A percentile compares a stretch with the other conserved stretches of the same genome.
Evolutionary conservation across 495 filamentous ascomycete species (phyloP).

Genomic region (Annulohypoxylon bovei): DNA sequence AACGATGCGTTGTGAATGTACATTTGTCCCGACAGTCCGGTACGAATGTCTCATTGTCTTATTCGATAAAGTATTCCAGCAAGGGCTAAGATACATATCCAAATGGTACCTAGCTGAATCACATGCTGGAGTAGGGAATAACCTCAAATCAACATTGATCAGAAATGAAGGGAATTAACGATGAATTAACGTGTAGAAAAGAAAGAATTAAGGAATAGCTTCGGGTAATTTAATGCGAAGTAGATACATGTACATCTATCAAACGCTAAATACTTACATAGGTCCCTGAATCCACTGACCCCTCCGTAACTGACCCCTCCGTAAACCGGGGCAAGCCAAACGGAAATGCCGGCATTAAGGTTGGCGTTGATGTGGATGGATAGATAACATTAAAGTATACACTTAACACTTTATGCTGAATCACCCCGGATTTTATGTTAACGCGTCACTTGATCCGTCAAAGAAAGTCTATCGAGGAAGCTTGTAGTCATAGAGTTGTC

Average conservation of each 20-base stretch:
- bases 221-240: neutral
- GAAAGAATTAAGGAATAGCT: neutral
- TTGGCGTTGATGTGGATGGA: neutral
- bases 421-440: neutral
- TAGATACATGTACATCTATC: too few species aligned
- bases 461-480: neutral
- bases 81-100: neutral
- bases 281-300: conserved; percentile 4
- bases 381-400: neutral
- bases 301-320: neutral
- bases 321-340: conserved; percentile 5
- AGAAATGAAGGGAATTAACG: neutral
- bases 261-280: neutral
- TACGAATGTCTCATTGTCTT: neutral
- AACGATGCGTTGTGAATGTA: neutral
- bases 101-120: neutral
- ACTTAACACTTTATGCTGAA: neutral
- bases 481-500: too few species aligned
- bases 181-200: neutral
- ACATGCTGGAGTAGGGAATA: neutral
- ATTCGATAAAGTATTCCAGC: neutral
- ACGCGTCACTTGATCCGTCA: neutral
- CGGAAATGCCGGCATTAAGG: conserved; percentile 9
- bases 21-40: neutral
- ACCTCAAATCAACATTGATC: neutral